Evolutionary conservation across 1,284 basidiomycete species (phyloP).

Genomic region (Rhodotorula sp.): DNA sequence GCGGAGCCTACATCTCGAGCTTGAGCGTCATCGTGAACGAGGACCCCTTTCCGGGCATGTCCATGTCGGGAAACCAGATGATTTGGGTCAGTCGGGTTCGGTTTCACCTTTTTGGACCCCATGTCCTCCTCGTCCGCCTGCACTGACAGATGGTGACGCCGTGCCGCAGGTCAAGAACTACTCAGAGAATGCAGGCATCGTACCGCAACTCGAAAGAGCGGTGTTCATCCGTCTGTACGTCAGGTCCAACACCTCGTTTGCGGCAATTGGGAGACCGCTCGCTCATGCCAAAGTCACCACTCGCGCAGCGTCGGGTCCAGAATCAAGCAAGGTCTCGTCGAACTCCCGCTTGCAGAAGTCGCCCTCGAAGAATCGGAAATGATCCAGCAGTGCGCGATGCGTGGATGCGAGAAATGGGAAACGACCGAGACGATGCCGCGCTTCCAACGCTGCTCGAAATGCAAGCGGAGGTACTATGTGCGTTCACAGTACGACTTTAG

Average conservation of each 20-base stretch:
- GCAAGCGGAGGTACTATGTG: slow-evolving; percentile 38
- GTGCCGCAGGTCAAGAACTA: slow-evolving; percentile 40
- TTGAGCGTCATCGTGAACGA: slow-evolving; percentile 17
- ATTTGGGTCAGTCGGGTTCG: slow-evolving; percentile 33
- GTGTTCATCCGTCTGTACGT: slow-evolving; percentile 24
- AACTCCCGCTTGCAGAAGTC: slow-evolving; percentile 27
- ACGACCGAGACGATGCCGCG: not conserved
- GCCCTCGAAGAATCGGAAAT: slow-evolving; percentile 23
- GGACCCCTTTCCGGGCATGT: slow-evolving; percentile 33
- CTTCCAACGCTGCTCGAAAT: slow-evolving; percentile 33
- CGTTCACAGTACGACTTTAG: not conserved
- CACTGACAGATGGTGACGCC: not conserved
- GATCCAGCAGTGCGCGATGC: slow-evolving; percentile 19
- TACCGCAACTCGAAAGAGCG: slow-evolving; percentile 26
- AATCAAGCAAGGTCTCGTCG: slow-evolving; percentile 30
- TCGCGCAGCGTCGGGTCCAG: slow-evolving; percentile 20
- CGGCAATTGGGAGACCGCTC: not conserved
- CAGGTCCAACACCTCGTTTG: not conserved
- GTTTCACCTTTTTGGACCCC: too few relatives aligned
- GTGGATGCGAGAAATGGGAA: slow-evolving; percentile 17
- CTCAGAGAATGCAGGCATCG: slow-evolving; percentile 28
- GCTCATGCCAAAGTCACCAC: too few relatives aligned
- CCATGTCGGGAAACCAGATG: slow-evolving; percentile 22
- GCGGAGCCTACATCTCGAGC: not conserved
- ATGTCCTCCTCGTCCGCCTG: too few relatives aligned